Conservation (phyloP, 169 alveolate genomes). For the Plasmodium yoelii region DNA sequence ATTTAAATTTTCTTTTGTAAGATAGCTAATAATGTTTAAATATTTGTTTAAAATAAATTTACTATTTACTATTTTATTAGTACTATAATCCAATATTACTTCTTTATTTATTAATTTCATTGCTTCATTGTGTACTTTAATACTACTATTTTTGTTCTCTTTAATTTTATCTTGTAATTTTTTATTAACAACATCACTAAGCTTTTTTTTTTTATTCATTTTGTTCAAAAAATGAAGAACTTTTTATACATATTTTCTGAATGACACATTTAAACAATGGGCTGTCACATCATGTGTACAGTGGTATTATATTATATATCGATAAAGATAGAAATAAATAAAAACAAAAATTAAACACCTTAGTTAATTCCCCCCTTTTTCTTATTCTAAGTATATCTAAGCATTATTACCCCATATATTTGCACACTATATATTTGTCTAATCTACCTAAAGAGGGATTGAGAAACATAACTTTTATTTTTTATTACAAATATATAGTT, state of each 20-base stretch:
- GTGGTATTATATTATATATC: too few species aligned
- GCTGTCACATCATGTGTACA: too few species aligned
- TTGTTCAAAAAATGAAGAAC: not conserved
- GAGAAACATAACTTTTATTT: too few species aligned
- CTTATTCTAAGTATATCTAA: too few species aligned
- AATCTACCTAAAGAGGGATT: too few species aligned
- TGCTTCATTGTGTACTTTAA: conserved; percentile 42
- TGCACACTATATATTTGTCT: too few species aligned
- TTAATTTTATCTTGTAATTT: conserved; percentile 44
- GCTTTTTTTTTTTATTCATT: conserved; percentile 38
- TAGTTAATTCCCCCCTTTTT: too few species aligned
- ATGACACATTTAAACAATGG: too few species aligned
- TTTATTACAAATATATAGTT: too few species aligned
- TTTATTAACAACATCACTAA: conserved; percentile 10
- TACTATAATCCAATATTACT: conserved; percentile 49
- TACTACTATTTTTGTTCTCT: conserved; percentile 20
- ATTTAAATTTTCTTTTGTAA: conserved; percentile 66
- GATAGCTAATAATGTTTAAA: conserved; percentile 46
- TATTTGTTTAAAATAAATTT: conserved; percentile 56
- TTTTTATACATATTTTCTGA: not conserved
- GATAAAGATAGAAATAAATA: too few species aligned
- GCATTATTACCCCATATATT: too few species aligned
- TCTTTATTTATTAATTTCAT: conserved; percentile 62
- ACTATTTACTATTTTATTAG: conserved; percentile 54
- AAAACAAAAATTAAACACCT: too few species aligned